These are phyloP conservation scores for Cyclotella choctawhatcheeana DNA, from an alignment of 108 stramenopile genomes.

Conservation along the genomic window DNA sequence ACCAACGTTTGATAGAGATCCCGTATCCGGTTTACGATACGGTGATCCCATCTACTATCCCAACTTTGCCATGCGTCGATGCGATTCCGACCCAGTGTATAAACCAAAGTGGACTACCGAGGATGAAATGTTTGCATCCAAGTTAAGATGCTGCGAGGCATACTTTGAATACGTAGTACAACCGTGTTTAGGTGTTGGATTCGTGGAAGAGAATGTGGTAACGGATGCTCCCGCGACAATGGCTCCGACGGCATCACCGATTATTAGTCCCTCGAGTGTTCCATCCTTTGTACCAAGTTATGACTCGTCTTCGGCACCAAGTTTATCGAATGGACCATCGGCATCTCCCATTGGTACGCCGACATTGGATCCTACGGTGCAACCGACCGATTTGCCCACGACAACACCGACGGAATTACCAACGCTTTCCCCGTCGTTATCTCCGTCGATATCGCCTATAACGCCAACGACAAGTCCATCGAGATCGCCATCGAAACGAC, in stretches of 20 bases:
- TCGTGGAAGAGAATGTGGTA: not conserved
- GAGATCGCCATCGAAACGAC: not conserved
- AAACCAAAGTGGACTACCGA: not conserved
- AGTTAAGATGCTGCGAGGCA: not conserved
- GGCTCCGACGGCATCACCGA: not conserved
- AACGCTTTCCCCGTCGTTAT: not conserved
- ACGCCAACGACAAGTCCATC: not conserved
- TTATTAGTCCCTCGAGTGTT: not conserved
- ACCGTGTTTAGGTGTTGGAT: not conserved
- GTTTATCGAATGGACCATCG: not conserved
- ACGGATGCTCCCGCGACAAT: not conserved
- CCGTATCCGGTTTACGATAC: not conserved
- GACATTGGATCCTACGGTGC: not conserved
- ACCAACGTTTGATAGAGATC: not conserved
- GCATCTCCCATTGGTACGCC: not conserved
- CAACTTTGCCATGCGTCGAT: not conserved
- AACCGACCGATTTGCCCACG: not conserved
- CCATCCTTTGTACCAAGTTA: not conserved
- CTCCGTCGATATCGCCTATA: not conserved
- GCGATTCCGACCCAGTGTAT: not conserved
- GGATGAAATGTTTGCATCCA: not conserved
- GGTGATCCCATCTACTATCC: conserved; percentile 5
- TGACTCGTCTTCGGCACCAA: not conserved
- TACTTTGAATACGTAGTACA: not conserved
- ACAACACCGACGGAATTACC: not conserved